phyloP scores from a whole-genome alignment of 176 grass and related monocot genomes.

The Elaeis guineensis region DNA sequence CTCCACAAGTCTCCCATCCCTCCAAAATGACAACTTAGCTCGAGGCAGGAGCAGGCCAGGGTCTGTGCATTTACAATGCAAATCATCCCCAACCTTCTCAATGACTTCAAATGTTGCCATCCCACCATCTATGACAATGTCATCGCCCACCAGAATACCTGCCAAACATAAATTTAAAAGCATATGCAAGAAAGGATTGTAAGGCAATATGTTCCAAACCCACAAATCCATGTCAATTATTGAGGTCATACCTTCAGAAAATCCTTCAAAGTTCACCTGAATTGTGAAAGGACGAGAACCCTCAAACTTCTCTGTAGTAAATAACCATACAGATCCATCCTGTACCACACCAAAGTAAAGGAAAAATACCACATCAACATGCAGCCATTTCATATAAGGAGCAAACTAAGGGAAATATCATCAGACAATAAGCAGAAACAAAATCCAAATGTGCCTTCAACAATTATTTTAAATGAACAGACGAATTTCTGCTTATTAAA shows the following conservation, averaged over 20 bases:
- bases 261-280: constrained; percentile 42
- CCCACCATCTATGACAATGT: constrained; percentile 64
- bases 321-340: constrained; percentile 57
- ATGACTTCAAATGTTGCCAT: constrained; percentile 65
- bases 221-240: background rate
- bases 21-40: constrained; percentile 71
- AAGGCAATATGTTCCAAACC: no score
- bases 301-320: constrained; percentile 34
- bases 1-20: constrained; percentile 44
- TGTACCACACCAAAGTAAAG: constrained; percentile 8
- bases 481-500: no score
- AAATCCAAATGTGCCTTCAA: no score
- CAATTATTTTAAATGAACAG: no score
- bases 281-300: constrained; percentile 34
- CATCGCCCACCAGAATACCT: constrained; percentile 56
- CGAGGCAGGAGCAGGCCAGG: constrained; percentile 61
- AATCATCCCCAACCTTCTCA: constrained; percentile 41
- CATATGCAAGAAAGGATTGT: no score
- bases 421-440: no score
- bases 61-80: constrained; percentile 50
- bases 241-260: constrained; percentile 36
- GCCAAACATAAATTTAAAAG: constrained; percentile 3
- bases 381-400: background rate
- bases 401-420: no score
- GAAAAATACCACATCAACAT: background rate